A percentile compares a stretch with the other conserved stretches of the same genome.
Conservation (phyloP, 2,329 filamentous ascomycete genomes). For the Fusarium oligoseptatum region DNA sequence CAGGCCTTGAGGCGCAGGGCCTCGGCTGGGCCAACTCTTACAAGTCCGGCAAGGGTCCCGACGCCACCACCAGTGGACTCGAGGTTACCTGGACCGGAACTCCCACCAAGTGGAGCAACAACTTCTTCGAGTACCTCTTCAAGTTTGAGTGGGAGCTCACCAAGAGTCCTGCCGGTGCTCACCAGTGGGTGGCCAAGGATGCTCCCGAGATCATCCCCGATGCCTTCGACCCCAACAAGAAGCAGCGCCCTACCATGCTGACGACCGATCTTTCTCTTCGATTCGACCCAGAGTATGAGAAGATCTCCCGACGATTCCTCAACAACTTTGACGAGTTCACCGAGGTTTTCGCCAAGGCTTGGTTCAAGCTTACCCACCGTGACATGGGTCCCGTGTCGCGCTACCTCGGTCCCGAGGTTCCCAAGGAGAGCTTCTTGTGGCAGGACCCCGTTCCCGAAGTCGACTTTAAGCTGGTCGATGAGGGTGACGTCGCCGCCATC, state of each 20-base stretch:
- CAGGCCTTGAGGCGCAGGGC: constrained; percentile 74
- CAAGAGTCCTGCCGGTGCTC: constrained; percentile 81
- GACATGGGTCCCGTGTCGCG: constrained; percentile 80
- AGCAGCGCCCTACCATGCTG: constrained; percentile 35
- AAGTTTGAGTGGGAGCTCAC: constrained; percentile 82
- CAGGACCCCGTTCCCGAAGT: constrained; percentile 77
- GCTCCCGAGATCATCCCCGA: constrained; percentile 49
- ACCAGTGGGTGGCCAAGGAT: constrained; percentile 81
- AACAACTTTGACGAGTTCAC: constrained; percentile 77
- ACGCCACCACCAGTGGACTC: constrained; percentile 81
- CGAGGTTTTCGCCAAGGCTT: constrained; percentile 79
- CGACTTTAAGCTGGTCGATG: constrained; percentile 70
- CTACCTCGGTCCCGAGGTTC: constrained; percentile 82
- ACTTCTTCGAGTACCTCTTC: constrained; percentile 83
- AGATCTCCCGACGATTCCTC: constrained; percentile 79
- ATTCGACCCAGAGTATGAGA: constrained; percentile 80
- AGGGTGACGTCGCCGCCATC: constrained; percentile 70
- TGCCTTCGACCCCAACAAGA: constrained; percentile 49
- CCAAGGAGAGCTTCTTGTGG: constrained; percentile 78
- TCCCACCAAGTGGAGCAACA: constrained; percentile 75
- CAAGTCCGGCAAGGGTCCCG: constrained; percentile 74
- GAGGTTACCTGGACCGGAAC: constrained; percentile 86
- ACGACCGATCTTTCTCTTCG: constrained; percentile 69
- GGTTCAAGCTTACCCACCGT: constrained; percentile 88
- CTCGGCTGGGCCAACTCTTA: constrained; percentile 78